phyloP scores from a whole-genome alignment of 768 basidiomycete species.

The Lactarius psammicola region DNA sequence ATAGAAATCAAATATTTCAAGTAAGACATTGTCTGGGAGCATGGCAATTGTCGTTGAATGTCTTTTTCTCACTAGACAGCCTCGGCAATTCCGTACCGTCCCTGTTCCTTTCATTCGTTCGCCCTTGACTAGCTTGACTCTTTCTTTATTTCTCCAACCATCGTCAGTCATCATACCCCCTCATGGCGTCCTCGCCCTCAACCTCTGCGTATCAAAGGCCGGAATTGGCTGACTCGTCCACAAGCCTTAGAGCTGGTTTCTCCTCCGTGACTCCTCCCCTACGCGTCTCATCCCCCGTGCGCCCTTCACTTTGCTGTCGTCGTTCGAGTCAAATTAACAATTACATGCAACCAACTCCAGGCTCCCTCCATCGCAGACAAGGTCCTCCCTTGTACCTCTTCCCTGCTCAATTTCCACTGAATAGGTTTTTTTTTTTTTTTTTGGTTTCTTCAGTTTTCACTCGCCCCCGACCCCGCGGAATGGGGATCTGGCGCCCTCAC shows the following conservation, averaged over 20 bases:
- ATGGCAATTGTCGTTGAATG: too few relatives aligned
- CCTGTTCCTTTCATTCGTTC: too few relatives aligned
- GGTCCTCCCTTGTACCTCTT: background rate
- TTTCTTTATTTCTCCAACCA: background rate
- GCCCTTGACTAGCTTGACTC: too few relatives aligned
- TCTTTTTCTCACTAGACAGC: too few relatives aligned
- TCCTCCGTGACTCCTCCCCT: background rate
- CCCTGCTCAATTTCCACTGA: background rate
- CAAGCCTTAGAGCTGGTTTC: slow-evolving; percentile 17
- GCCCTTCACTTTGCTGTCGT: background rate
- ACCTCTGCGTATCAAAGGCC: slow-evolving; percentile 17
- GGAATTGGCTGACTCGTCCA: slow-evolving; percentile 20
- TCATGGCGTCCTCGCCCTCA: slow-evolving; percentile 4
- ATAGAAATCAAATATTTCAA: too few relatives aligned
- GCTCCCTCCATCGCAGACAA: slow-evolving; percentile 24
- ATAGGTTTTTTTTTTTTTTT: too few relatives aligned
- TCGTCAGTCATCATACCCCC: background rate
- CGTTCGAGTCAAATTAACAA: background rate
- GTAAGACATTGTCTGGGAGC: too few relatives aligned
- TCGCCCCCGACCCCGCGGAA: slow-evolving; percentile 45
- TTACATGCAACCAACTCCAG: background rate
- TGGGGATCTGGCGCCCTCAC: slow-evolving; percentile 51
- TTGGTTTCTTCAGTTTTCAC: slow-evolving; percentile 37
- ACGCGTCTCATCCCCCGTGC: background rate
- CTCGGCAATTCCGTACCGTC: background rate